Base-by-base conservation (phyloP, 768 basidiomycete genomes). In the Lepiota brunneoincarnata region DNA sequence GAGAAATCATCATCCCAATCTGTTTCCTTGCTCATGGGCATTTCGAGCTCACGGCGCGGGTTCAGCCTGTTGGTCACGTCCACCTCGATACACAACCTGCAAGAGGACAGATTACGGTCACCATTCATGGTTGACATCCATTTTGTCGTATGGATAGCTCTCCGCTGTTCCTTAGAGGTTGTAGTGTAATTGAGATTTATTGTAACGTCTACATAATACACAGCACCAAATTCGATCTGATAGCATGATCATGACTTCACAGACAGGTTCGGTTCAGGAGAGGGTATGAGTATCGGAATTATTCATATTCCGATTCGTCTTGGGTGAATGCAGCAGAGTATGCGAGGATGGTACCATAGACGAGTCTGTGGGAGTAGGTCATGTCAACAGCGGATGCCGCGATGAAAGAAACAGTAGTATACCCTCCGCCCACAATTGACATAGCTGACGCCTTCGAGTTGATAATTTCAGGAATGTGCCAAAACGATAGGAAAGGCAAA, bases 401-500 rank as follows among this genome's bases (percentile, higher is more conserved):
- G 40, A 31, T 6, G 11, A 37, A 10, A 41, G 20, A 39, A 48
- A 18, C 40, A 35, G 49, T 17, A 45, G 82, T 85, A 63, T 74
- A 89, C 82, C 86, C 89, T 72, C 97, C 97, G 12, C 97, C 97
- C 28, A 90, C 77, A 56, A 98, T 92, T 17, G 93, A 93, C 97
- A 99, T 98, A 63, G 80, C 82, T 67, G 90, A 93, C 37, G 97
- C 97, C 14, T 82, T 84, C 2, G 83, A 77, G 56, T 81, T 76
- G 62, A 98, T 97, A 58, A 98, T 78, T 52, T 87, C 86, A 2
- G 97, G n/a, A 91, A 60, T 98, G 97, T 1, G 93, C 89, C 24
- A 98, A 81, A 31, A 98, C 86, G 47, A 97, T 78, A 0, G 97
- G 97, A 14, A 98, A 75, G 12, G 95, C 90, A 58, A 98, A 91